These are phyloP conservation scores for Plasmodium inui DNA, from an alignment of 169 alveolate genomes.

Conservation along the genomic window DNA sequence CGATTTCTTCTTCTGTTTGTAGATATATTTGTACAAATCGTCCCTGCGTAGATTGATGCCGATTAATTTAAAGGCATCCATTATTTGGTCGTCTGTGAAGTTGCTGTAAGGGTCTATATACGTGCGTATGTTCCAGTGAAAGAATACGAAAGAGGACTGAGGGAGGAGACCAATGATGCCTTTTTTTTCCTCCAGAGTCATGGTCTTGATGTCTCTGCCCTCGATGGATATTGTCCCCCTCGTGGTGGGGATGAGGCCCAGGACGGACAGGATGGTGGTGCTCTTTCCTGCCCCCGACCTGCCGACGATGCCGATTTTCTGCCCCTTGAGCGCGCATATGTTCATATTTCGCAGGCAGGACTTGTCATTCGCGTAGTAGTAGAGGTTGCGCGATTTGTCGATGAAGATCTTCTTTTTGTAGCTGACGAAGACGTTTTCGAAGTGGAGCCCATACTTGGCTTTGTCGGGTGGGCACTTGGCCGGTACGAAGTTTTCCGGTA, in stretches of 20 bases:
- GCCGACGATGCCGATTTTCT: slow-evolving; percentile 82
- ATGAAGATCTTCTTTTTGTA: slow-evolving; percentile 35
- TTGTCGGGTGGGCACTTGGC: background rate
- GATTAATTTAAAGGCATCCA: slow-evolving; percentile 68
- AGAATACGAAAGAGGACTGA: slow-evolving; percentile 78
- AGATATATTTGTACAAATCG: slow-evolving; percentile 56
- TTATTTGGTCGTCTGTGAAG: slow-evolving; percentile 75
- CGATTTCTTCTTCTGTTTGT: slow-evolving; percentile 19
- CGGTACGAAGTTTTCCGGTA: too few relatives aligned
- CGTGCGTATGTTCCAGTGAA: slow-evolving; percentile 79
- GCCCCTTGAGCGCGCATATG: slow-evolving; percentile 78
- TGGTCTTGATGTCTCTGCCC: slow-evolving; percentile 51
- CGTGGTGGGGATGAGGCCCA: slow-evolving; percentile 75
- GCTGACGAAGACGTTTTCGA: slow-evolving; percentile 69
- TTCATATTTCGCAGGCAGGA: slow-evolving; percentile 78
- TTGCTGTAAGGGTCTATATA: slow-evolving; percentile 78
- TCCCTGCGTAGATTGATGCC: slow-evolving; percentile 18
- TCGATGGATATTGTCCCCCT: slow-evolving; percentile 78
- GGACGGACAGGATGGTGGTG: slow-evolving; percentile 76
- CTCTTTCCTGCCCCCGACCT: slow-evolving; percentile 83
- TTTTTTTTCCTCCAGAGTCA: slow-evolving; percentile 44
- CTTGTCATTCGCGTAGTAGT: slow-evolving; percentile 60
- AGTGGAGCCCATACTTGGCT: slow-evolving; percentile 36
- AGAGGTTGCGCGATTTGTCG: slow-evolving; percentile 23
- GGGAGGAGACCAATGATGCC: slow-evolving; percentile 80